These are phyloP conservation scores for Oropetium thomaeum DNA, from an alignment of 176 grass and related monocot species.

Conservation along the genomic window DNA sequence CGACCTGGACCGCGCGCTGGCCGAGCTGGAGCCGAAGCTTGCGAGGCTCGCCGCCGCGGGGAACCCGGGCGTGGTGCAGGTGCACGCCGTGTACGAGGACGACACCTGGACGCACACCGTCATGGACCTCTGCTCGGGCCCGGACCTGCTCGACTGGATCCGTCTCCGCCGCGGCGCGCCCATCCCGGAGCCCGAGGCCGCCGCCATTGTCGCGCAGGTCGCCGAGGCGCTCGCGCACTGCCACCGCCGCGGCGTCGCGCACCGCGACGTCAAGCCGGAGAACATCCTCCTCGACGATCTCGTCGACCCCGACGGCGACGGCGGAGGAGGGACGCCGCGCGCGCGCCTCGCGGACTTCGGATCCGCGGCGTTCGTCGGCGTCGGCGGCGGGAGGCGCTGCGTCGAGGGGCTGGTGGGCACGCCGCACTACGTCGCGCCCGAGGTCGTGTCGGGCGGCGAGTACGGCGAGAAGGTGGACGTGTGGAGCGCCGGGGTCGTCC, in stretches of 20 bases:
- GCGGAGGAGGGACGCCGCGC: constrained; percentile 14
- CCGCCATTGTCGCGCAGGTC: constrained; percentile 46
- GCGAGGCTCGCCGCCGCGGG: constrained; percentile 44
- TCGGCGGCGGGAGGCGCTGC: constrained; percentile 24
- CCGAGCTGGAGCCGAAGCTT: constrained; percentile 64
- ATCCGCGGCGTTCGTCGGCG: constrained; percentile 56
- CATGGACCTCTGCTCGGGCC: constrained; percentile 75
- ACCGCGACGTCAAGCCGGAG: constrained; percentile 95
- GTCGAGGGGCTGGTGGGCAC: constrained; percentile 73
- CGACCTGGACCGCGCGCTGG: constrained; percentile 63
- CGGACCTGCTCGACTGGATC: constrained; percentile 72
- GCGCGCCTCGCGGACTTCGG: constrained; percentile 76
- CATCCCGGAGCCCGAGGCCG: constrained; percentile 55
- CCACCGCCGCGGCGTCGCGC: constrained; percentile 63
- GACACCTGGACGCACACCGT: constrained; percentile 56
- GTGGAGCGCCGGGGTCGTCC: constrained; percentile 80
- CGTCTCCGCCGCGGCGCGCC: constrained; percentile 44
- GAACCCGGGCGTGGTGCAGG: constrained; percentile 61
- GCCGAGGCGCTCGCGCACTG: constrained; percentile 61
- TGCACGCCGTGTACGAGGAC: constrained; percentile 65
- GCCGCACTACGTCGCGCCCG: constrained; percentile 86
- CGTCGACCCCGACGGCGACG: background rate
- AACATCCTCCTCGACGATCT: constrained; percentile 78
- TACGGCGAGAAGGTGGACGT: constrained; percentile 91
- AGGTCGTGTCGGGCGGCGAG: constrained; percentile 61